phyloP scores from a whole-genome alignment of 495 filamentous ascomycete genomes.

The Neurospora sp. region DNA sequence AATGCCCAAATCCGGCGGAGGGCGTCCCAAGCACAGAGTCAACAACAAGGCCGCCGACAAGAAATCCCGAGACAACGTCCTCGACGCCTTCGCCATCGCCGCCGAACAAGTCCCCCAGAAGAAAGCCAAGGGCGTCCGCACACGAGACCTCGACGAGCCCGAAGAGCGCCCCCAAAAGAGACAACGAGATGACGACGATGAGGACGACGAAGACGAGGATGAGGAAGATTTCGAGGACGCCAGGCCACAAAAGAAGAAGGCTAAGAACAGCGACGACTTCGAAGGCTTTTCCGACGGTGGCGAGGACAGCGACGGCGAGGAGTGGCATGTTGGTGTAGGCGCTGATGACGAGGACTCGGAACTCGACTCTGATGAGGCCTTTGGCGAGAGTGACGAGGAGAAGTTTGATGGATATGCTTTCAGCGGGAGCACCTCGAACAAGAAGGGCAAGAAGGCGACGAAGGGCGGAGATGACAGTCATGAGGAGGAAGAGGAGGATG shows the following conservation, averaged over 20 bases:
- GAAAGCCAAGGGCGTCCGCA: conserved; percentile 29
- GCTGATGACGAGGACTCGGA: conserved; percentile 72
- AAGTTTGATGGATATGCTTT: conserved; percentile 69
- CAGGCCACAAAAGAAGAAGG: conserved; percentile 32
- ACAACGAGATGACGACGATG: conserved; percentile 39
- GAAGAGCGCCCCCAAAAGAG: conserved; percentile 26
- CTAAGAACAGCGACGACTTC: conserved; percentile 31
- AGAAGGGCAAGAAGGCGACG: conserved; percentile 26
- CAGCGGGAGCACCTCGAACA: conserved; percentile 52
- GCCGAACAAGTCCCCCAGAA: conserved; percentile 41
- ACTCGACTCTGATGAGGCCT: conserved; percentile 85
- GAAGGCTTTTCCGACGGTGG: conserved; percentile 29
- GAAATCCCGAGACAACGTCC: conserved; percentile 41
- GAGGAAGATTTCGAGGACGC: conserved; percentile 43
- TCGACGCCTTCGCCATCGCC: conserved; percentile 83
- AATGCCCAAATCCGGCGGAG: conserved; percentile 27
- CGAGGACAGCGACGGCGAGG: conserved; percentile 75
- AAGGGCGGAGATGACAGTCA: conserved; percentile 34
- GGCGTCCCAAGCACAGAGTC: conserved; percentile 34
- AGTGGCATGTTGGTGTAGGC: conserved; percentile 70
- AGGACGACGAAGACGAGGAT: conserved; percentile 42
- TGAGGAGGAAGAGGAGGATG: conserved; percentile 49
- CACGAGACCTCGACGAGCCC: conserved; percentile 32
- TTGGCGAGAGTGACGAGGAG: conserved; percentile 83
- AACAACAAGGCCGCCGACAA: conserved; percentile 10